Evolutionary conservation across 495 filamentous ascomycete species (phyloP).

Genomic region (Xylaria grammica): DNA sequence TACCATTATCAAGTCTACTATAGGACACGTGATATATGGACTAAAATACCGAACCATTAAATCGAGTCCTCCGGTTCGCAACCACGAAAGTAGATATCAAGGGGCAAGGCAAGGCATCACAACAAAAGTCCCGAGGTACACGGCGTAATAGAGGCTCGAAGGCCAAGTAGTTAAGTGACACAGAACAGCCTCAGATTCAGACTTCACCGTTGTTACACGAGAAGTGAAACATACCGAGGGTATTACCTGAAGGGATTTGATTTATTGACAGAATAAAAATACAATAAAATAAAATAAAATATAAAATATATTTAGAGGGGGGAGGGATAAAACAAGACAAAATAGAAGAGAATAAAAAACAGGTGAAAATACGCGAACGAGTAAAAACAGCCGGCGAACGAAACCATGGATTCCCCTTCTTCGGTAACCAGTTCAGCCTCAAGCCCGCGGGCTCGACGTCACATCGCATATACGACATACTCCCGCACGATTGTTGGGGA

Average conservation of each 20-base stretch:
- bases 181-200: not conserved
- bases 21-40: not conserved
- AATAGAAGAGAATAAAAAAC: not conserved
- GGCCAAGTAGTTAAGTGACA: constrained; percentile 10
- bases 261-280: no score
- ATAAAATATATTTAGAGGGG: no score
- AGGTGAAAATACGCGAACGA: not conserved
- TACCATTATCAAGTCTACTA: no score
- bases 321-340: not conserved
- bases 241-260: not conserved
- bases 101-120: not conserved
- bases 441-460: not conserved
- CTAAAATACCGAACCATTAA: not conserved
- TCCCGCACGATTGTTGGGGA: not conserved
- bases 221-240: not conserved
- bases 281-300: not conserved
- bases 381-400: not conserved
- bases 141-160: not conserved
- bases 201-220: constrained; percentile 5
- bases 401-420: not conserved
- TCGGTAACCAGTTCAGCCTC: constrained; percentile 3
- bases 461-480: constrained; percentile 14
- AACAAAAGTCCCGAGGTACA: not conserved
- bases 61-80: not conserved
- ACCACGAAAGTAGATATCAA: not conserved